A percentile compares a stretch with the other conserved stretches of the same genome.
These are phyloP conservation scores for Oryza coarctata DNA, from an alignment of 176 grass and related monocot species.

Conservation along the genomic window DNA sequence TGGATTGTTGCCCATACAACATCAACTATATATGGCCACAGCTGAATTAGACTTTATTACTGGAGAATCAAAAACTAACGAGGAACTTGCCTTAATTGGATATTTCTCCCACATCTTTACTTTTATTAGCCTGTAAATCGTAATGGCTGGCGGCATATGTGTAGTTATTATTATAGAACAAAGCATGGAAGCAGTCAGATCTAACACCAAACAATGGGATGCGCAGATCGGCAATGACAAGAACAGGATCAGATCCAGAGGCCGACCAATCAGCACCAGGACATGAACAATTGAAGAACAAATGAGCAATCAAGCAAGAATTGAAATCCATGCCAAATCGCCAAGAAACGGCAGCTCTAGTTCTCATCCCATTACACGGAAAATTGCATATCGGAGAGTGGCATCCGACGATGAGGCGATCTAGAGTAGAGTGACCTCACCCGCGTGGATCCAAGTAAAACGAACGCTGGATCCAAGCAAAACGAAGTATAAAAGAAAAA, in stretches of 20 bases:
- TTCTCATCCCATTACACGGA: neutral
- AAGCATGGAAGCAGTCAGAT: neutral
- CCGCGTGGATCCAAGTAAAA: neutral
- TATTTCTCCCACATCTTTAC: no score
- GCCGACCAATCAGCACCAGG: neutral
- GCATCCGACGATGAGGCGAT: neutral
- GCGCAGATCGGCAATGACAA: neutral
- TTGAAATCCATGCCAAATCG: neutral
- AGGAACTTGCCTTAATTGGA: neutral
- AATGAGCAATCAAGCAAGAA: neutral
- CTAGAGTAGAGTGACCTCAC: neutral
- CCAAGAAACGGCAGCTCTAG: neutral
- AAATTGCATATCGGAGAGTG: neutral
- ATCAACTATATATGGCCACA: neutral
- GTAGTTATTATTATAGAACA: neutral
- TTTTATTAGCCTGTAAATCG: no score
- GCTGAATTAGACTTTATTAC: neutral
- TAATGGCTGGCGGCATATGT: neutral
- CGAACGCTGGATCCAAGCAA: neutral
- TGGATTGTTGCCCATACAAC: no score
- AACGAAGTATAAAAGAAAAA: neutral
- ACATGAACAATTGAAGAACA: neutral
- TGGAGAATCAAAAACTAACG: neutral
- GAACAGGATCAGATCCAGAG: neutral
- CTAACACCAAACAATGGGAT: neutral